These are phyloP conservation scores for Calonectria multiphialidica DNA, from an alignment of 2,329 filamentous ascomycete genomes.

Conservation along the genomic window DNA sequence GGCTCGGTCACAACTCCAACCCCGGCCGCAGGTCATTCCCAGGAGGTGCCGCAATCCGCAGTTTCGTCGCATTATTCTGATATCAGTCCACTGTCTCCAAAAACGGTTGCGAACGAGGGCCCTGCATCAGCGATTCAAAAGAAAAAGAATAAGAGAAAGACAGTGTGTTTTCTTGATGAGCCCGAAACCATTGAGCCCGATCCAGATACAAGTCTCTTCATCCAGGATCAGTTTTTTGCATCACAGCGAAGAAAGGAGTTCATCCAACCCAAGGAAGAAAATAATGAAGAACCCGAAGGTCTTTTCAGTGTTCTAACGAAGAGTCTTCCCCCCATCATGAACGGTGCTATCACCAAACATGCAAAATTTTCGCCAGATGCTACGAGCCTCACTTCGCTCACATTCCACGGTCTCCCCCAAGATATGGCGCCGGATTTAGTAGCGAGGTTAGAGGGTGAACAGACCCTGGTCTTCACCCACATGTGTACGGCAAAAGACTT, in stretches of 20 bases:
- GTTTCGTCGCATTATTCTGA: not conserved
- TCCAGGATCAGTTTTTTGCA: slow-evolving; percentile 20
- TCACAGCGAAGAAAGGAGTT: not conserved
- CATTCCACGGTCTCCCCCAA: slow-evolving; percentile 18
- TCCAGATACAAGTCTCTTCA: slow-evolving; percentile 39
- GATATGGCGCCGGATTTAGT: slow-evolving; percentile 39
- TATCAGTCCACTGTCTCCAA: not conserved
- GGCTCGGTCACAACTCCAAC: not conserved
- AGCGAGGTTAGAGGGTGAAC: slow-evolving; percentile 38
- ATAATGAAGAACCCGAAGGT: not conserved
- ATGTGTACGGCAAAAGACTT: slow-evolving; percentile 50
- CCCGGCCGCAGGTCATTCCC: not conserved
- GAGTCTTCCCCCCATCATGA: not conserved
- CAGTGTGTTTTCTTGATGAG: slow-evolving; percentile 41
- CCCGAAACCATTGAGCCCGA: slow-evolving; percentile 28
- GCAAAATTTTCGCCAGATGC: slow-evolving; percentile 33
- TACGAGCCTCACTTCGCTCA: slow-evolving; percentile 24
- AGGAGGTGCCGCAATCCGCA: slow-evolving; percentile 18
- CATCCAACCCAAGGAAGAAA: not conserved
- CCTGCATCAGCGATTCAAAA: slow-evolving; percentile 9
- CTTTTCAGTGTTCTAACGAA: not conserved
- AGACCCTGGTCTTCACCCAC: slow-evolving; percentile 49
- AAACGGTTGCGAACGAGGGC: not conserved
- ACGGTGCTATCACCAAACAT: slow-evolving; percentile 20
- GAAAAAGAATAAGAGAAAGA: slow-evolving; percentile 42